Evolutionary conservation across 768 basidiomycete species (phyloP), one percentile per base, ranked within the genome.

Genomic region (Mycena rebaudengoi): DNA sequence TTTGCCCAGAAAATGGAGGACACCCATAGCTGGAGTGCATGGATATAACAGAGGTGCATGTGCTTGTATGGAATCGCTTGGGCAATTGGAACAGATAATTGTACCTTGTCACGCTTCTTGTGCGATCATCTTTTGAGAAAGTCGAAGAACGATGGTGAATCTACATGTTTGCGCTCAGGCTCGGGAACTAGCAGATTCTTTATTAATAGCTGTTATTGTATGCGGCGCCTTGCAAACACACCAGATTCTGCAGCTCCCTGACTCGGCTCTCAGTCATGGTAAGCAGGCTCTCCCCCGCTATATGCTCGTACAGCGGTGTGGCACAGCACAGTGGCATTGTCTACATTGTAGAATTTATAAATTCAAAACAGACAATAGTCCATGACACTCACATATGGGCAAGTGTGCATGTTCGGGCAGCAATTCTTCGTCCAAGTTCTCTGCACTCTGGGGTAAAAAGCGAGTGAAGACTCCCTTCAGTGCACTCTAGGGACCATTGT

Each of bases 371-470:
- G 20, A n/a, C 20, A n/a, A 6, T 2, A 16, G 37, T 25, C 32
- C 14, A 12, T 7, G 32, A 28, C 4, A 33, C 46, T 39, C 37
- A 60, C 58, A 60, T 50, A 60, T 60, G 1, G 58, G 58, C 13
- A 60, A 40, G 39, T 60, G 48, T 28, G 58, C 35, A 60, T 60
- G 33, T 23, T 60, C 48, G 1, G 37, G 37, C 14, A 49, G 58
- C 20, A 51, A 16, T 30, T 60, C 58, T 3, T 60, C 58, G 4
- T 50, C 55, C 7, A 21, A 56, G 21, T 14, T 29, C 29, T 35
- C 41, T 11, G 41, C 1, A 41, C 32, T 39, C 5, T 23, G 28
- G 23, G 16, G 40, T 1, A 45, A 12, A 45, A 44, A 23, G 7
- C 54, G 54, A 35, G 29, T 16, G 13, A 56, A 4, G 4, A 30